phyloP scores from a whole-genome alignment of 495 filamentous ascomycete species.

The Lasiosphaeris hirsuta region DNA sequence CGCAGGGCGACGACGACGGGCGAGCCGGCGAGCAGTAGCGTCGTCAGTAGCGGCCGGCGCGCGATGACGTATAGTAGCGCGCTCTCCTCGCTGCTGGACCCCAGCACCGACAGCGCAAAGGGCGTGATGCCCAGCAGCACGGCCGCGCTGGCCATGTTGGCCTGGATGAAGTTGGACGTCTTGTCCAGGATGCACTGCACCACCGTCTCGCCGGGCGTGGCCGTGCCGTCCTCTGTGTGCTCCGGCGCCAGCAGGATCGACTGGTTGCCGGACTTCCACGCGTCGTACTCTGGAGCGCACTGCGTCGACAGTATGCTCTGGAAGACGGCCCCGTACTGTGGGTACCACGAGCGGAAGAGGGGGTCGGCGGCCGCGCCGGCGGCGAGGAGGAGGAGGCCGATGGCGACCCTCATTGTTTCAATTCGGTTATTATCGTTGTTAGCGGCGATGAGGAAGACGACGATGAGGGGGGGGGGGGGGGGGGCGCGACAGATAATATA shows the following conservation, averaged over 20 bases:
- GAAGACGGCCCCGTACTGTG: slow-evolving; percentile 3
- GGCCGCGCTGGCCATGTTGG: slow-evolving; percentile 23
- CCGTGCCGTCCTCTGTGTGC: background rate
- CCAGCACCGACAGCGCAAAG: slow-evolving; percentile 23
- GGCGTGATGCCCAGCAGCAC: slow-evolving; percentile 31
- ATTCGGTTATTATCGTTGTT: no score
- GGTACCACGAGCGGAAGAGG: slow-evolving; percentile 3
- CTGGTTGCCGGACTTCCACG: background rate
- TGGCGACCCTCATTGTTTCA: no score
- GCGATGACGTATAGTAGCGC: slow-evolving; percentile 16
- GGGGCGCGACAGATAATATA: no score
- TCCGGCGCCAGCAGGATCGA: background rate
- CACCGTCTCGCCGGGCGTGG: slow-evolving; percentile 9
- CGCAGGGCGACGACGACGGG: slow-evolving; percentile 20
- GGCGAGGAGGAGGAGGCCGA: no score
- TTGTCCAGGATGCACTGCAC: slow-evolving; percentile 26
- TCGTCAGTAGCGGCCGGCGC: slow-evolving; percentile 22
- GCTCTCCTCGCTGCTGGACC: slow-evolving; percentile 20
- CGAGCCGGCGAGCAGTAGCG: slow-evolving; percentile 19
- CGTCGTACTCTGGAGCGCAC: slow-evolving; percentile 2
- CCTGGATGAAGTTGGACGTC: slow-evolving; percentile 27
- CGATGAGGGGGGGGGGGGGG: no score
- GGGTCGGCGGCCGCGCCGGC: no score
- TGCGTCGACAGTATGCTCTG: background rate
- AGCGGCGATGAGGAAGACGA: no score